A percentile compares a stretch with the other conserved stretches of the same genome.
Evolutionary conservation across 768 basidiomycete genomes (phyloP).

Genomic region (Lentinula lateritia): DNA sequence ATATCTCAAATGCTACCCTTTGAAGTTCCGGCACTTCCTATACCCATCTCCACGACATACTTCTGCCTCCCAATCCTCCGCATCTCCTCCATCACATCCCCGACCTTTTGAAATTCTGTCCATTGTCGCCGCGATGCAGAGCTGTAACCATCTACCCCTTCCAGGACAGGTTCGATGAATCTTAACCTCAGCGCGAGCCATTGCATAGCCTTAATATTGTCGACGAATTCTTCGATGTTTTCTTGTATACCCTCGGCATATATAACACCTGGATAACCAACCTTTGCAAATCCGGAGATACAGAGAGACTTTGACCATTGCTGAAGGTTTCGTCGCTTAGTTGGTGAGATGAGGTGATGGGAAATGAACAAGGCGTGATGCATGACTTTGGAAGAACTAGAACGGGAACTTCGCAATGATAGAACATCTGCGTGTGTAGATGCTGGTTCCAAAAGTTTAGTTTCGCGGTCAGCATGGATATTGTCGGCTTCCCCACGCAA

Average conservation of each 20-base stretch:
- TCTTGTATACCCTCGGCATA: slow-evolving; percentile 55
- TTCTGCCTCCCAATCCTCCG: slow-evolving; percentile 46
- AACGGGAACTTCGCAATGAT: not conserved
- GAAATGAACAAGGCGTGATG: slow-evolving; percentile 69
- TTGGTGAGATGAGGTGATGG: slow-evolving; percentile 63
- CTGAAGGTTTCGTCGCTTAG: slow-evolving; percentile 54
- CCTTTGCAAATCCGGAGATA: slow-evolving; percentile 64
- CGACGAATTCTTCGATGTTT: slow-evolving; percentile 57
- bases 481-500: slow-evolving; percentile 35
- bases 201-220: slow-evolving; percentile 68
- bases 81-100: slow-evolving; percentile 68
- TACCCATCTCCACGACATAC: slow-evolving; percentile 59
- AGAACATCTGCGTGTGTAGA: not conserved
- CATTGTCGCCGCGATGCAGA: slow-evolving; percentile 28
- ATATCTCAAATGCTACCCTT: not conserved
- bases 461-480: not conserved
- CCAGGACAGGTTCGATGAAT: slow-evolving; percentile 46
- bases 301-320: slow-evolving; percentile 50
- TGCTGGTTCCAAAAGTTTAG: not conserved
- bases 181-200: slow-evolving; percentile 68
- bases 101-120: slow-evolving; percentile 65
- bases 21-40: slow-evolving; percentile 36
- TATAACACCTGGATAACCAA: slow-evolving; percentile 72
- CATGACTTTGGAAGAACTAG: not conserved
- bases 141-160: slow-evolving; percentile 2